Evolutionary conservation across 2,329 filamentous ascomycete genomes (phyloP).

Genomic region (Verticillium alfalfae): DNA sequence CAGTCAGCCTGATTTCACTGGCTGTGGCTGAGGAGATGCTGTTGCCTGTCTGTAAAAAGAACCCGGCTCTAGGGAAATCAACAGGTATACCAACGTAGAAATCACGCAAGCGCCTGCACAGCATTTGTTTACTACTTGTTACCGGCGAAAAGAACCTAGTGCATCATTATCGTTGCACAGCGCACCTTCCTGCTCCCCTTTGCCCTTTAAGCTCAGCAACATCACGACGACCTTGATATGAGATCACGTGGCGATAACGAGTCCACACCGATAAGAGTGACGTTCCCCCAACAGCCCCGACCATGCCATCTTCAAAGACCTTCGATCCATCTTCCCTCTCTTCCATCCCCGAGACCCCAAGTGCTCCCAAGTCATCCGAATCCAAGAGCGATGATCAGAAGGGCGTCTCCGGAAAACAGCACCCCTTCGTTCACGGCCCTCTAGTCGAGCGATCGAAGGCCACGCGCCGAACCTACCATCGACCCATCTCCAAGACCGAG

Average conservation of each 20-base stretch:
- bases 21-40: not conserved
- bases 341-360: constrained; percentile 3
- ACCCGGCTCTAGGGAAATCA: not conserved
- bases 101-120: not conserved
- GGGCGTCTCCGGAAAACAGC: not conserved
- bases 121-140: too few species aligned
- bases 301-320: constrained; percentile 4
- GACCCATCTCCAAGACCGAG: not conserved
- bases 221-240: constrained; percentile 1
- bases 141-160: too few species aligned
- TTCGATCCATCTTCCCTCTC: constrained; percentile 5
- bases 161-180: not conserved
- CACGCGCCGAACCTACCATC: not conserved
- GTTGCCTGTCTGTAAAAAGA: not conserved
- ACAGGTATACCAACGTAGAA: not conserved
- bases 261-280: constrained; percentile 4
- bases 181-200: not conserved
- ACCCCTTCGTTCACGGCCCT: not conserved
- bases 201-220: not conserved
- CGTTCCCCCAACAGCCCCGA: constrained; percentile 5
- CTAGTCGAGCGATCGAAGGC: not conserved
- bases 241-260: constrained; percentile 10
- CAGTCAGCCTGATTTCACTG: not conserved
- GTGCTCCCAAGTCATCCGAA: not conserved
- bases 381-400: constrained; percentile 5